Evolutionary conservation across 352 stramenopile genomes (phyloP), one percentile per base, ranked within the genome.

Genomic region (Phytophthora hibernalis): DNA sequence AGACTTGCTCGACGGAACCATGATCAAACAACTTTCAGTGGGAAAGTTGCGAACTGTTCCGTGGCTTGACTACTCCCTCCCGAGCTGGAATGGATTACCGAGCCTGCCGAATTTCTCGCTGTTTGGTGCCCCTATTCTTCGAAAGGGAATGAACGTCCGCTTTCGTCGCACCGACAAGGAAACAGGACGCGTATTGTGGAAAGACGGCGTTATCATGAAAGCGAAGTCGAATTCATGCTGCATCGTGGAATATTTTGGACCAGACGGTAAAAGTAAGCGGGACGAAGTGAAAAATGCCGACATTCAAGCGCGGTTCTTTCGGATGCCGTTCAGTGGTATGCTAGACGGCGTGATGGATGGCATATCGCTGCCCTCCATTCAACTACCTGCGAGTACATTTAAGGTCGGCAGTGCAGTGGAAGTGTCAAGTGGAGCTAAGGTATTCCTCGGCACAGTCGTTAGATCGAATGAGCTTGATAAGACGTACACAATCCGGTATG

Each of bases 401-500:
- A 72, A 74, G 9, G 53, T 65, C 5, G 79, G 73, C 0, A 91
- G 74, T 49, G 61, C 71, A 18, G 83, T 91, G 20, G 83, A 91
- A 69, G 61, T 78, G 12, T 65, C 79, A 3, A 76, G 60, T 50
- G 81, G 80, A 12, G 56, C 65, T 11, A 83, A 80, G 9, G 76
- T 89, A 16, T 82, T 79, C 20, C 45, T 88, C 4, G 83, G 77
- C 10, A 75, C 81, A 3, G 53, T 90, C 9, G 44, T 79, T 1
- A 71, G 72, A 2, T 64, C 70, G 5, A 83, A 82, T 35, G 79
- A 89, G 37, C 45, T 68, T 1, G 76, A 79, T 0, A 78, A 71
- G 18, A 88, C 79, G 24, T 89, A 90, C 45, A 76, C 77, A 2
- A 79, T 91, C 21, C 12, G 70, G 11, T 91, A 89, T 47, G 69